These are phyloP conservation scores for Chaetoscypha palmicola DNA, from an alignment of 2,329 filamentous ascomycete genomes.

Conservation along the genomic window DNA sequence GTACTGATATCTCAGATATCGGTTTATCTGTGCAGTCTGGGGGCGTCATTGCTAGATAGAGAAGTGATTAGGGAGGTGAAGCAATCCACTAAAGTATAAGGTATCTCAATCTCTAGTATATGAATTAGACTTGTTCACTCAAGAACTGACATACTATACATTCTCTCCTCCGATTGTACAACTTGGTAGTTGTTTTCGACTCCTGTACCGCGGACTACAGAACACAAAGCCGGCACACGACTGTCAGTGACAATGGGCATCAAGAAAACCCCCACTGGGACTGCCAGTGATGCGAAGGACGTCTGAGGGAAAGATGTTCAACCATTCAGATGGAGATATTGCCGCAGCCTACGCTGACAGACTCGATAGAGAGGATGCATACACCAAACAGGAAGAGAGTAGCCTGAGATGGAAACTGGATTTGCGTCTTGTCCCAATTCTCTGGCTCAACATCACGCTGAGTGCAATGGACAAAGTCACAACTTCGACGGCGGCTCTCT, in stretches of 20 bases:
- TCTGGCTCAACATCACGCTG: constrained; percentile 31
- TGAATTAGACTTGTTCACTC: too few relatives aligned
- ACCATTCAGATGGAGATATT: constrained; percentile 21
- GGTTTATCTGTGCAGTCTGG: background rate
- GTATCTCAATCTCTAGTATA: background rate
- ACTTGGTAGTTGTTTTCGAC: too few relatives aligned
- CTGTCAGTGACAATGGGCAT: too few relatives aligned
- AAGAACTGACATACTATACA: too few relatives aligned
- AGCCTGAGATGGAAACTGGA: constrained; percentile 37
- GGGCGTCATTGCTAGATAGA: too few relatives aligned
- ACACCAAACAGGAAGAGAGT: constrained; percentile 20
- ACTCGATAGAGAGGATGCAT: constrained; percentile 27
- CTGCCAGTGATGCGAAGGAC: background rate
- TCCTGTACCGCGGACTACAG: too few relatives aligned
- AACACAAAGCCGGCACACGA: too few relatives aligned
- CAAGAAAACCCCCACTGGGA: background rate
- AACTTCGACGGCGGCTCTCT: constrained; percentile 29
- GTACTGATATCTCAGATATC: too few relatives aligned
- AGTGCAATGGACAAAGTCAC: constrained; percentile 23
- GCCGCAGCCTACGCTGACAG: constrained; percentile 28
- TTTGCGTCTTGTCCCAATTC: constrained; percentile 34
- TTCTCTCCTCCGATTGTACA: too few relatives aligned
- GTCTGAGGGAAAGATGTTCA: constrained; percentile 7
- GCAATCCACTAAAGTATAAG: too few relatives aligned
- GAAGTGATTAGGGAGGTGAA: too few relatives aligned